Conservation (phyloP, 768 basidiomycete species). For the Rhodotorula toruloides region DNA sequence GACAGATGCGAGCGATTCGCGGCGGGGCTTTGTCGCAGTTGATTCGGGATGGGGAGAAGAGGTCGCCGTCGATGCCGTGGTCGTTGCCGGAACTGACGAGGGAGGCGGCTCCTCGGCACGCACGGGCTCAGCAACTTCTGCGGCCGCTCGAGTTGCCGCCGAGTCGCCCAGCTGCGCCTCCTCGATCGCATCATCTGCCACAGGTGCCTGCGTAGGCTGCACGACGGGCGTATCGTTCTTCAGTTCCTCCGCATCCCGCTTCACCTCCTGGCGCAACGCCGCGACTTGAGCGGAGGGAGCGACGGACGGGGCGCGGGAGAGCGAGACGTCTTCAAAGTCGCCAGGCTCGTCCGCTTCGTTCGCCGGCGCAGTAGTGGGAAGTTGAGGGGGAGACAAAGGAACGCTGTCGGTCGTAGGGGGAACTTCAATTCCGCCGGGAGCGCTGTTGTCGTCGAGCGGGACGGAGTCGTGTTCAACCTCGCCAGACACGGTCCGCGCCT, state of each 20-base stretch:
- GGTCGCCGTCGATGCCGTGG: constrained; percentile 1
- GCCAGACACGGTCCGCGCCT: no score
- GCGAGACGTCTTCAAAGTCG: constrained; percentile 27
- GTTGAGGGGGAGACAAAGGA: neutral
- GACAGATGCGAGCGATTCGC: constrained; percentile 35
- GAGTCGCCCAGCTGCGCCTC: neutral
- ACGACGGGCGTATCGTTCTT: neutral
- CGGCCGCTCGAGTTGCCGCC: neutral
- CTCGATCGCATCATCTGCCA: no score
- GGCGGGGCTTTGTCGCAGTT: constrained; percentile 2
- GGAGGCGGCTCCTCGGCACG: no score
- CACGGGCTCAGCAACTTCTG: no score
- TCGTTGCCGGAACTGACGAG: constrained; percentile 1
- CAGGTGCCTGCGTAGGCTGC: no score
- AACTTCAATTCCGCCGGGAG: no score
- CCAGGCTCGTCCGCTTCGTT: neutral
- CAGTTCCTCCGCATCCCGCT: constrained; percentile 1
- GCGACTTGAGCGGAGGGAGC: neutral
- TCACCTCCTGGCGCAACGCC: no score
- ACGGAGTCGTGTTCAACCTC: no score
- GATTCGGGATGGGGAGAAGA: neutral
- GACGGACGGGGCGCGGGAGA: constrained; percentile 19
- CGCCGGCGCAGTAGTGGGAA: neutral
- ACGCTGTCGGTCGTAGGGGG: neutral
- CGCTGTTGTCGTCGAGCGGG: no score